Base-by-base conservation (phyloP, 257 asterid species). In the Solanum ahanhuiri region DNA sequence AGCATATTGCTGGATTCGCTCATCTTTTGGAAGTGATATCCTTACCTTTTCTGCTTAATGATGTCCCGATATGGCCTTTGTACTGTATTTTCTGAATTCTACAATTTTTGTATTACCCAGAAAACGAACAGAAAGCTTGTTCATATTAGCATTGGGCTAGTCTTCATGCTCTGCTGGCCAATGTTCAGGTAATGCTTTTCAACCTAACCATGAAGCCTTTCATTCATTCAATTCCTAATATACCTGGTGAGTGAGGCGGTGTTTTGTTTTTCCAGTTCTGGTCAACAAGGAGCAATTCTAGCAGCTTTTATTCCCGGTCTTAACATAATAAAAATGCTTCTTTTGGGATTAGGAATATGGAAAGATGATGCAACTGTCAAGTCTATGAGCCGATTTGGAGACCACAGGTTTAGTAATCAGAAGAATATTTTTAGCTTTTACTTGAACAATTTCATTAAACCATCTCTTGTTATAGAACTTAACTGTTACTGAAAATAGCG, bases 81-180 rank as follows among this genome's bases (percentile, higher is more conserved):
- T 63, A 22, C 18, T 54, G 34, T 57, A 54, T 54, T 70, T 84
- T 77, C 76, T 30, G 7, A 67, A 51, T 39, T 23, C 81, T 25
- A 57, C 72, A 88, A 86, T 48, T 70, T 83, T 86, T 51, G 4
- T 33, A 84, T 28, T 82, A 33, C 73, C 90, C 73, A 92, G 97
- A 89, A 90, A 86, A 86, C 91, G 10, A 43, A 75, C 58, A 87
- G 95, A 90, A 92, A 93, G 91, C 91, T 96, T 85, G 99, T 96
- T 35, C 99, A 96, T 89, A 83, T 95, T 54, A 91, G 95, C 84
- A 45, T 95, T 84, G 99, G 99, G 87, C 89, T 92, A 83, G 95
- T 92, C 43, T 96, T 96, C 98, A 94, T 94, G 97, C 96, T 94
- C 84, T 96, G 98, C 93, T 96, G 99, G 99, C 99, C 98, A 51